Conservation (phyloP, 2,329 filamentous ascomycete species). For the Pestalotiopsis sp. region DNA sequence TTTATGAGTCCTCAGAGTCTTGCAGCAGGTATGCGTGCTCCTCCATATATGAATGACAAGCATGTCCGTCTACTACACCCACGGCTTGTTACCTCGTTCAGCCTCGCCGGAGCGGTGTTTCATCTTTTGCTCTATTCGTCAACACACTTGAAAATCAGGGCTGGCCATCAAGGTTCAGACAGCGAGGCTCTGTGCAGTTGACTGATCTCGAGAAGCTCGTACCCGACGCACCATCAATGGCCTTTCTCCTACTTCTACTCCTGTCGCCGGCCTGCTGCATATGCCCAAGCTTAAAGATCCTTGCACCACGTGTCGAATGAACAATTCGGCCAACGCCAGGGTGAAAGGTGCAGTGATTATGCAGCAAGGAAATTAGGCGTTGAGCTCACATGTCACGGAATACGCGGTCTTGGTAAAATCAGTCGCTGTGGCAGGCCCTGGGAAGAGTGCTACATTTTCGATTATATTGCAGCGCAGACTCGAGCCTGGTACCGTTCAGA, state of each 20-base stretch:
- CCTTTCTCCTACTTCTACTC: background rate
- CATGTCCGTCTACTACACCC: background rate
- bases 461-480: background rate
- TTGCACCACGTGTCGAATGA: constrained; percentile 9
- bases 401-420: background rate
- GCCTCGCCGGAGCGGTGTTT: background rate
- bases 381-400: background rate
- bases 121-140: background rate
- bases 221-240: background rate
- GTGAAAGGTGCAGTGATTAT: constrained; percentile 5
- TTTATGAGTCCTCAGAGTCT: background rate
- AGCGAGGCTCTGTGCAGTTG: background rate
- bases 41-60: background rate
- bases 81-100: background rate
- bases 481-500: background rate
- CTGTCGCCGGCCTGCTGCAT: constrained; percentile 4
- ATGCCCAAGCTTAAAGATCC: background rate
- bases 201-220: background rate
- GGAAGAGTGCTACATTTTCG: too few relatives aligned
- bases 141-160: background rate
- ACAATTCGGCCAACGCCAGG: background rate
- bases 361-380: background rate
- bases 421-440: background rate
- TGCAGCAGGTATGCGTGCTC: background rate
- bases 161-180: background rate